Conservation (phyloP, 2,329 filamentous ascomycete genomes). For the Cordyceps cicadae region DNA sequence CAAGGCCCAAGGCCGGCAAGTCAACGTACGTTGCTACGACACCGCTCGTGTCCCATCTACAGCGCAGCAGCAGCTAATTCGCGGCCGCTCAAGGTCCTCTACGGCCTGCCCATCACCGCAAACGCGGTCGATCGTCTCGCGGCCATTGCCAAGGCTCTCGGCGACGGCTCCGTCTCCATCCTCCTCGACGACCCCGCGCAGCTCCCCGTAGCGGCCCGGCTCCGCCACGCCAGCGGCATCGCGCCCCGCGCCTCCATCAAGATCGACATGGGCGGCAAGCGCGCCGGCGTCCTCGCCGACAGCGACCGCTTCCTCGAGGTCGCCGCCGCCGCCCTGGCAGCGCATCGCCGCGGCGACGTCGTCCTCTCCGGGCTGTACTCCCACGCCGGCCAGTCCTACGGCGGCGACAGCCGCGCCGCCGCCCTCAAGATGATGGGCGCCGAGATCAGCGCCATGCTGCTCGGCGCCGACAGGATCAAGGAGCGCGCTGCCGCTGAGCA, state of each 20-base stretch:
- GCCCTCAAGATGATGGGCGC: conserved; percentile 24
- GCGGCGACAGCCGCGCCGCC: conserved; percentile 22
- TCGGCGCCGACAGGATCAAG: conserved; percentile 18
- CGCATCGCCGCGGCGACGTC: conserved; percentile 21
- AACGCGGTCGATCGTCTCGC: conserved; percentile 54
- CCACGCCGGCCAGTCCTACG: conserved; percentile 67
- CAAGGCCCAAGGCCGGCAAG: conserved; percentile 40
- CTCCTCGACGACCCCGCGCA: conserved; percentile 64
- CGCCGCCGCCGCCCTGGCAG: conserved; percentile 27
- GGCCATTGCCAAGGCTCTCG: conserved; percentile 45
- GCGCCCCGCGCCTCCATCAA: conserved; percentile 58
- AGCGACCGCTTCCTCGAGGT: conserved; percentile 39
- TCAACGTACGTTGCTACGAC: conserved; percentile 44
- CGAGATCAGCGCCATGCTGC: conserved; percentile 23
- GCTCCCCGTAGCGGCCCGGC: conserved; percentile 37
- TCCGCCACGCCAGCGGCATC: conserved; percentile 34
- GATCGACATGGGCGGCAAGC: conserved; percentile 63
- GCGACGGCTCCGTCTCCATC: conserved; percentile 48
- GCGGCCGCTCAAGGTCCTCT: conserved; percentile 46
- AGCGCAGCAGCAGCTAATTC: neutral
- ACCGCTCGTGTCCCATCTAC: too few relatives aligned
- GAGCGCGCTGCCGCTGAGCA: conserved; percentile 13
- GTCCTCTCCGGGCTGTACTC: conserved; percentile 59
- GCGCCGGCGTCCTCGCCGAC: conserved; percentile 55
- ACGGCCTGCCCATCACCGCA: conserved; percentile 60